phyloP scores from a whole-genome alignment of 805 yeast species.

The Spathaspora girioi region DNA sequence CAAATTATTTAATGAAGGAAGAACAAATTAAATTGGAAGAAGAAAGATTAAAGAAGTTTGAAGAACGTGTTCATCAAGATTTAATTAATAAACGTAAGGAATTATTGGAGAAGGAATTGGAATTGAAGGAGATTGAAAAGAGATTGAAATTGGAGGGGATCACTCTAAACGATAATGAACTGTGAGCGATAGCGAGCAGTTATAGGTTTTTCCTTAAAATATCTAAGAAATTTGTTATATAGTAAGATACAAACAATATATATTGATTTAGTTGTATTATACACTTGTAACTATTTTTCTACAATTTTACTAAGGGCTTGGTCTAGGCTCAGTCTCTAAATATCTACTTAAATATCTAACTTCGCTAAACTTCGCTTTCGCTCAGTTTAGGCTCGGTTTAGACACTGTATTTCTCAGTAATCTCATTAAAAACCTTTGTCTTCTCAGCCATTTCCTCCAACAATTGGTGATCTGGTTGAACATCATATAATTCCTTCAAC shows the following conservation, averaged over 20 bases:
- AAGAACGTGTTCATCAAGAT: constrained; percentile 86
- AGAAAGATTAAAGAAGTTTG: constrained; percentile 81
- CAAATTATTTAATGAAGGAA: constrained; percentile 58
- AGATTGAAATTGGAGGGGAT: constrained; percentile 59
- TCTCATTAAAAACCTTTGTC: constrained; percentile 59
- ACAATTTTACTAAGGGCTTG: no score
- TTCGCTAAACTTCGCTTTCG: no score
- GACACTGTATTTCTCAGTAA: constrained; percentile 58
- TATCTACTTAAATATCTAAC: no score
- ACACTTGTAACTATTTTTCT: no score
- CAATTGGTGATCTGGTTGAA: constrained; percentile 56
- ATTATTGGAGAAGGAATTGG: constrained; percentile 78
- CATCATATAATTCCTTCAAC: constrained; percentile 40
- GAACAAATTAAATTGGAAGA: constrained; percentile 88
- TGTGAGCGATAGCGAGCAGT: not conserved
- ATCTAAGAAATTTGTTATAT: no score
- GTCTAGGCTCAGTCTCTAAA: no score
- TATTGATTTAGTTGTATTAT: no score
- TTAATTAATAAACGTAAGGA: constrained; percentile 77
- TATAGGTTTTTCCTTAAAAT: no score
- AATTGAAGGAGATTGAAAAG: constrained; percentile 76
- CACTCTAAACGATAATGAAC: not conserved
- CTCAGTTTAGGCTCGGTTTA: no score
- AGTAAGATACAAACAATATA: no score
- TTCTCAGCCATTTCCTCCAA: constrained; percentile 60